Percentiles rank a stretch among this genome's conserved stretches.
Evolutionary conservation across 106 monocot species (phyloP).

Genomic region (Dendrobium nobile): DNA sequence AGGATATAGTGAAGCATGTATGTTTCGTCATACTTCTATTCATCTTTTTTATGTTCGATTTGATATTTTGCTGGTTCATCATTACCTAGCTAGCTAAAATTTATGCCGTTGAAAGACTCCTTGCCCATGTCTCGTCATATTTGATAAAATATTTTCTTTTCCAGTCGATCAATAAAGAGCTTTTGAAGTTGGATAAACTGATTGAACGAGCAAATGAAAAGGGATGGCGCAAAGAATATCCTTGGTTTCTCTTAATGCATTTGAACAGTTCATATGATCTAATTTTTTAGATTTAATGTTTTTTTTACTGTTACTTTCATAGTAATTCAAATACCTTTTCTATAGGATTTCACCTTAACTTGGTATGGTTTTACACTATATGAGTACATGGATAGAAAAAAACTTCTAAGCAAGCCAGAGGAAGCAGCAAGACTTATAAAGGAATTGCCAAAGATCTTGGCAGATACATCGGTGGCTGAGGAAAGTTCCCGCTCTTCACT

Average conservation of each 20-base stretch:
- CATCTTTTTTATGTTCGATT: not conserved
- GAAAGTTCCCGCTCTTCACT: not conserved
- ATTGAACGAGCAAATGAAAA: slow-evolving; percentile 71
- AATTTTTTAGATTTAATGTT: not conserved
- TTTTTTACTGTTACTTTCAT: not conserved
- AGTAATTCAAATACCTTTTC: not conserved
- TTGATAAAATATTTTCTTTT: slow-evolving; percentile 14
- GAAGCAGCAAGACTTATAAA: slow-evolving; percentile 46
- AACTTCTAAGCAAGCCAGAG: slow-evolving; percentile 35
- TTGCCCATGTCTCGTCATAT: too few relatives aligned
- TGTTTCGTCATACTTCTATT: slow-evolving; percentile 6
- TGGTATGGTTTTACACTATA: slow-evolving; percentile 24
- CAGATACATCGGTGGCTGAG: slow-evolving; percentile 19
- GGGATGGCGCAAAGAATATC: slow-evolving; percentile 86
- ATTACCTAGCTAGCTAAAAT: not conserved
- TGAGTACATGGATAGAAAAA: slow-evolving; percentile 58
- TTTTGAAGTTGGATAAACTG: slow-evolving; percentile 37
- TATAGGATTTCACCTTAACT: slow-evolving; percentile 44
- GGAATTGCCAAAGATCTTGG: slow-evolving; percentile 52
- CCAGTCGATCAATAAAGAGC: slow-evolving; percentile 65
- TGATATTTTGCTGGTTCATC: not conserved
- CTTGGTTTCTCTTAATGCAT: slow-evolving; percentile 24
- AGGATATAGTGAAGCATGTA: slow-evolving; percentile 63
- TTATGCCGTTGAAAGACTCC: too few relatives aligned
- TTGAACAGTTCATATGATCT: not conserved